phyloP scores from a whole-genome alignment of 2,329 filamentous ascomycete genomes.

The Davidsoniella eucalypti region DNA sequence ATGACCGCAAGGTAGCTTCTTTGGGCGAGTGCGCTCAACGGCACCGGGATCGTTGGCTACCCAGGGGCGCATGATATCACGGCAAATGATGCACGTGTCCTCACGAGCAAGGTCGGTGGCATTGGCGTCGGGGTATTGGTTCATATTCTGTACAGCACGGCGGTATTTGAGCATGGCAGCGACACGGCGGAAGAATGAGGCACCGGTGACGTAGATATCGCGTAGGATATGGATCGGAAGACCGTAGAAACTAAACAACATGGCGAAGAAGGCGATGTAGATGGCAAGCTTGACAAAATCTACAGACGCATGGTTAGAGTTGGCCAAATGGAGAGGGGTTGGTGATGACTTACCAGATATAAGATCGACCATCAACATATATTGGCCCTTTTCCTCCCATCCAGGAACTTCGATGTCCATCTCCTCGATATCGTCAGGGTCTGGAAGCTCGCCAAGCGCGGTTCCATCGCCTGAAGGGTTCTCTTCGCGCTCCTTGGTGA shows the following conservation, averaged over 20 bases:
- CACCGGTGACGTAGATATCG: slow-evolving; percentile 83
- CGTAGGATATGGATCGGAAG: slow-evolving; percentile 93
- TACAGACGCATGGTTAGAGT: slow-evolving; percentile 19
- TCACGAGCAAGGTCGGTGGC: slow-evolving; percentile 69
- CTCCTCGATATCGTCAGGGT: slow-evolving; percentile 68
- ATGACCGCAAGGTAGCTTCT: slow-evolving; percentile 92
- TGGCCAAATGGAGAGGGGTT: not conserved
- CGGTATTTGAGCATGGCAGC: slow-evolving; percentile 78
- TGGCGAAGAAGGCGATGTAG: slow-evolving; percentile 82
- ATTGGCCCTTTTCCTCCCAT: slow-evolving; percentile 92
- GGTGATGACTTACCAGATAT: slow-evolving; percentile 43
- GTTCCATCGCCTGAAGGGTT: slow-evolving; percentile 28
- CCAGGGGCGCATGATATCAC: slow-evolving; percentile 89
- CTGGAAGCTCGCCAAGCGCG: slow-evolving; percentile 26
- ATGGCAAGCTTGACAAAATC: slow-evolving; percentile 85
- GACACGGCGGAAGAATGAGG: slow-evolving; percentile 83
- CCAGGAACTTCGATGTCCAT: slow-evolving; percentile 90
- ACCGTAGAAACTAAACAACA: slow-evolving; percentile 86
- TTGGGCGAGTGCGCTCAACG: slow-evolving; percentile 72
- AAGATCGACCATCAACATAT: slow-evolving; percentile 76
- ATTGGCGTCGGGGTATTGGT: slow-evolving; percentile 81
- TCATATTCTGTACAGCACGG: slow-evolving; percentile 87
- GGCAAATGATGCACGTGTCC: slow-evolving; percentile 93
- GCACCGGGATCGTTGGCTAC: slow-evolving; percentile 40
- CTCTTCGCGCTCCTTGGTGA: slow-evolving; percentile 31